Percentiles rank a stretch among this genome's conserved stretches.
phyloP scores from a whole-genome alignment of 257 asterid genomes.

The Salvia splendens region DNA sequence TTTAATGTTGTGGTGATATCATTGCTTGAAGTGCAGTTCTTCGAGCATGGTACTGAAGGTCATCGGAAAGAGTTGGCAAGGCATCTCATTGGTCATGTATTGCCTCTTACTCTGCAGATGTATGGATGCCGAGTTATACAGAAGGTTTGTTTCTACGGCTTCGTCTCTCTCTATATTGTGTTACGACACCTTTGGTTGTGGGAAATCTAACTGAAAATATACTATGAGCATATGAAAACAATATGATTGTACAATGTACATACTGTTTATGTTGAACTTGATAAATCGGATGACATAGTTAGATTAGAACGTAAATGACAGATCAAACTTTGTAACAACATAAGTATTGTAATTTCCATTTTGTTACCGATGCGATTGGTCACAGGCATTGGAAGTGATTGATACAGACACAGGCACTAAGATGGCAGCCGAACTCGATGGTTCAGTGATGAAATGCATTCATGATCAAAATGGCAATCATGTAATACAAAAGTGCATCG shows the following conservation, averaged over 20 bases:
- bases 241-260: too few relatives aligned
- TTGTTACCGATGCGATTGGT: conserved; percentile 8
- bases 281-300: too few relatives aligned
- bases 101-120: conserved; percentile 88
- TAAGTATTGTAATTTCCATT: too few relatives aligned
- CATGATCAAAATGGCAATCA: conserved; percentile 93
- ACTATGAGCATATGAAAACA: too few relatives aligned
- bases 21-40: conserved; percentile 56
- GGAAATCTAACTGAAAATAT: too few relatives aligned
- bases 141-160: conserved; percentile 53
- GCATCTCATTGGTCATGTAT: conserved; percentile 76
- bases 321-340: too few relatives aligned
- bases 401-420: conserved; percentile 61
- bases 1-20: conserved; percentile 16
- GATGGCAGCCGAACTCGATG: conserved; percentile 81
- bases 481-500: conserved; percentile 89
- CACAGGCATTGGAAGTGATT: conserved; percentile 90
- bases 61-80: conserved; percentile 75
- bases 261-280: not conserved
- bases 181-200: not conserved
- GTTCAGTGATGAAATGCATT: conserved; percentile 84
- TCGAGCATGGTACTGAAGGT: conserved; percentile 80
- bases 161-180: conserved; percentile 13
- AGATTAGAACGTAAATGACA: too few relatives aligned
- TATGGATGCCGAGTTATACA: conserved; percentile 98